phyloP scores from a whole-genome alignment of 1,139 yeast genomes.

The Diutina sp. region DNA sequence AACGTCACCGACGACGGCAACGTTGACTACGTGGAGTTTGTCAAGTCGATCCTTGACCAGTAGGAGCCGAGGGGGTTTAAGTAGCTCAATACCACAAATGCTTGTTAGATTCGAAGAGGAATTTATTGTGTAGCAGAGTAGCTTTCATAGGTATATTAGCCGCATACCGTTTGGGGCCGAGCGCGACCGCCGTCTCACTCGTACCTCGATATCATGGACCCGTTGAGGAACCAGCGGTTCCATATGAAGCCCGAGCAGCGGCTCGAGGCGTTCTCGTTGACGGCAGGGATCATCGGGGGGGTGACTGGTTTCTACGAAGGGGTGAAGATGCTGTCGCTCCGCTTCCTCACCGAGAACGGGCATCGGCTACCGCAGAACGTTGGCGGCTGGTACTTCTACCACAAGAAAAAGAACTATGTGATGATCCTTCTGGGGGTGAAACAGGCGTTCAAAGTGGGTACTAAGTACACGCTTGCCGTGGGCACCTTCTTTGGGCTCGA shows the following conservation, averaged over 20 bases:
- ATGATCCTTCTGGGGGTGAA: conserved; percentile 45
- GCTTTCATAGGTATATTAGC: not conserved
- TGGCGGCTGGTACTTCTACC: conserved; percentile 87
- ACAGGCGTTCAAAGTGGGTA: conserved; percentile 28
- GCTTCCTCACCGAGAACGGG: conserved; percentile 69
- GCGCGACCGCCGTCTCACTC: not conserved
- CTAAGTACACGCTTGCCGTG: conserved; percentile 34
- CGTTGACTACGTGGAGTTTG: conserved; percentile 90
- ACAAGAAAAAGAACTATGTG: conserved; percentile 71
- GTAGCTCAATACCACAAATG: not conserved
- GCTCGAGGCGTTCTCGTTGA: conserved; percentile 16
- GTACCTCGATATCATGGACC: not conserved
- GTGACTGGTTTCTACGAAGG: conserved; percentile 55
- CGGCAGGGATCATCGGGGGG: conserved; percentile 44
- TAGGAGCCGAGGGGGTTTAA: conserved; percentile 12
- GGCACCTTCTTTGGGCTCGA: conserved; percentile 49
- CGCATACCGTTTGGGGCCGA: not conserved
- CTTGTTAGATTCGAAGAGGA: not conserved
- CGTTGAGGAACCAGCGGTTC: conserved; percentile 17
- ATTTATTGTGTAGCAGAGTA: too few species aligned
- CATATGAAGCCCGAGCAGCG: conserved; percentile 27
- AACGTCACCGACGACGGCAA: conserved; percentile 88
- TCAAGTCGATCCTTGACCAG: conserved; percentile 85
- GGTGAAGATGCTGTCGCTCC: conserved; percentile 39
- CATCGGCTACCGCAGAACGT: conserved; percentile 68